These are phyloP conservation scores for Ormosia emarginata DNA, from an alignment of 306 rosid species.

Conservation along the genomic window DNA sequence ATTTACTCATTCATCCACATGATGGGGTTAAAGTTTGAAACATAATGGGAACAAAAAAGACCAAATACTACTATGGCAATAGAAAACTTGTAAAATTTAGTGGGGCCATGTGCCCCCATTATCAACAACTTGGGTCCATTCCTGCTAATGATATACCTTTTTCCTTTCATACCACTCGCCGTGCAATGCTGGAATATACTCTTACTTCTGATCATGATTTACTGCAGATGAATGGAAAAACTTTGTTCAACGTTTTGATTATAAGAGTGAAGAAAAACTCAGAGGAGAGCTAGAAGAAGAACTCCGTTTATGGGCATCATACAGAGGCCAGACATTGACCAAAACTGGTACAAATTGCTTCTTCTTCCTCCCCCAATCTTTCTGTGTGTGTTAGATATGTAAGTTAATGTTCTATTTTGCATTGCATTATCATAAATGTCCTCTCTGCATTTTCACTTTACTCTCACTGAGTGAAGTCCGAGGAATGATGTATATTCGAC, in stretches of 20 bases:
- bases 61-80: not conserved
- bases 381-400: not conserved
- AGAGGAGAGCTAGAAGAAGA: constrained; percentile 57
- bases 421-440: constrained; percentile 16
- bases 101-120: not conserved
- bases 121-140: not conserved
- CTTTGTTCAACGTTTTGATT: constrained; percentile 69
- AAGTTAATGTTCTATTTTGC: constrained; percentile 23
- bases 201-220: constrained; percentile 19
- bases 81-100: not conserved
- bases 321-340: constrained; percentile 95
- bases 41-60: not conserved
- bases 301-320: constrained; percentile 91
- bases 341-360: constrained; percentile 68
- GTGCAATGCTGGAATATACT: constrained; percentile 1
- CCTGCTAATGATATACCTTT: constrained; percentile 7
- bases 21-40: not conserved
- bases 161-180: not conserved
- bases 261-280: constrained; percentile 52
- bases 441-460: constrained; percentile 10
- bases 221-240: constrained; percentile 86
- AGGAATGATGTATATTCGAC: constrained; percentile 96
- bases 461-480: constrained; percentile 53
- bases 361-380: constrained; percentile 4
- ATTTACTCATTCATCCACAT: not conserved